Conservation (phyloP, 148 eudicot species). For the Vaccinium vitisidaea region DNA sequence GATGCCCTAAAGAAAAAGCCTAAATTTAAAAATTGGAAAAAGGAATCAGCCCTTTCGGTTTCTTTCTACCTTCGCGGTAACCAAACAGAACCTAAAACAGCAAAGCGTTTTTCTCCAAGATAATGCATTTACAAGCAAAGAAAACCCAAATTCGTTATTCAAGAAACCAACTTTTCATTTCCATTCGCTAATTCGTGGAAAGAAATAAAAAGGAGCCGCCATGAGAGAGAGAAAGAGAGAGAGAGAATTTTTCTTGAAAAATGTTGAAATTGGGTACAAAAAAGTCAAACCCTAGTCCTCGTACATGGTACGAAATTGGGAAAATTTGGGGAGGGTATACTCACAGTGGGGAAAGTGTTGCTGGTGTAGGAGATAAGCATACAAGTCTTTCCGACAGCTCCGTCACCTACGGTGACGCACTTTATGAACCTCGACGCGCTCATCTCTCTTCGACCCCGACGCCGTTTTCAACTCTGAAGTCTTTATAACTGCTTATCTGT, state of each 20-base stretch:
- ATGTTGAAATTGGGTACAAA: background rate
- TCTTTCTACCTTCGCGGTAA: too few species aligned
- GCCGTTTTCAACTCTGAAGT: background rate
- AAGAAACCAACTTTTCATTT: background rate
- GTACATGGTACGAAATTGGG: background rate
- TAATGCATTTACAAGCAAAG: background rate
- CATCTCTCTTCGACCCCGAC: constrained; percentile 21
- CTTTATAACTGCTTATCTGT: background rate
- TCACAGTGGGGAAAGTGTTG: constrained; percentile 50
- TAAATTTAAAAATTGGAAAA: too few species aligned
- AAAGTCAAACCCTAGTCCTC: background rate
- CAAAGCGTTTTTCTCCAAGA: background rate
- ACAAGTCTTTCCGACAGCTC: constrained; percentile 54
- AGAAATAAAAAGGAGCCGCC: too few species aligned
- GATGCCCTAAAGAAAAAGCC: background rate
- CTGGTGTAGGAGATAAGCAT: constrained; percentile 51
- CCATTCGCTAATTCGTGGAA: background rate
- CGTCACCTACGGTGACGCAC: constrained; percentile 53
- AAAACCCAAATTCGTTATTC: constrained; percentile 9
- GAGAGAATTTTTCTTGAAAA: background rate
- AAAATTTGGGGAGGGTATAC: background rate
- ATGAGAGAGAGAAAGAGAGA: too few species aligned
- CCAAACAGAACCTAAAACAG: background rate
- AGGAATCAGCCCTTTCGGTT: too few species aligned
- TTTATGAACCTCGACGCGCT: constrained; percentile 46